Evolutionary conservation across 768 basidiomycete species (phyloP).

Genomic region (Suillus variegatus): DNA sequence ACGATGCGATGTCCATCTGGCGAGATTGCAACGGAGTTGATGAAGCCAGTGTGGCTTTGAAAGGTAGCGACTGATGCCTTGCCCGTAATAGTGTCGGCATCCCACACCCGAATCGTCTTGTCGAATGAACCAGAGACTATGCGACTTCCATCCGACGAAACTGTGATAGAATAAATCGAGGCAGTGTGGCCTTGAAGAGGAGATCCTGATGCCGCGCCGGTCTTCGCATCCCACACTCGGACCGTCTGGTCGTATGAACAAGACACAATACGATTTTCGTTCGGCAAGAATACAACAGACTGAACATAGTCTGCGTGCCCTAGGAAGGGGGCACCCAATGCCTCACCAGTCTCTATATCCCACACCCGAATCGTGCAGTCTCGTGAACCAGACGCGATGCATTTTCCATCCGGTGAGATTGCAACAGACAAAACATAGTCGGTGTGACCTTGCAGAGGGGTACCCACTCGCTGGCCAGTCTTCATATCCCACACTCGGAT

Average conservation of each 20-base stretch:
- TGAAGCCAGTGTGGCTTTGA: too few relatives aligned
- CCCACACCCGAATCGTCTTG: too few relatives aligned
- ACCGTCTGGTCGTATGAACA: too few relatives aligned
- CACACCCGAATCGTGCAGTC: conserved; percentile 4
- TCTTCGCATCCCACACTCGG: background rate
- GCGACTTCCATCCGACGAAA: too few relatives aligned
- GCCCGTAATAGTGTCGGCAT: too few relatives aligned
- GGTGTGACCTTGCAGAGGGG: background rate
- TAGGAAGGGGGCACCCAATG: background rate
- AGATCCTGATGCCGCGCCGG: background rate
- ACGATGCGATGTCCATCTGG: too few relatives aligned
- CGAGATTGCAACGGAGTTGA: background rate
- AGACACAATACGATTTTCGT: too few relatives aligned
- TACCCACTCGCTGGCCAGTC: background rate
- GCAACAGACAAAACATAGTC: background rate
- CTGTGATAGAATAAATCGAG: too few relatives aligned
- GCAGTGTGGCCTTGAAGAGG: too few relatives aligned
- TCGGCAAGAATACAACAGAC: background rate
- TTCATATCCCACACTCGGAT: conserved; percentile 1
- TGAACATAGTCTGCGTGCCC: accelerated
- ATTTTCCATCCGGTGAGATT: conserved; percentile 2
- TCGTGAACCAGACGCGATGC: background rate
- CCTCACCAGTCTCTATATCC: background rate
- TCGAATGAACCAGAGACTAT: too few relatives aligned
- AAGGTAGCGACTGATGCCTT: background rate